A percentile compares a stretch with the other conserved stretches of the same genome.
These are phyloP conservation scores for Penicillium bialowiezense DNA, from an alignment of 495 filamentous ascomycete species.

Conservation along the genomic window DNA sequence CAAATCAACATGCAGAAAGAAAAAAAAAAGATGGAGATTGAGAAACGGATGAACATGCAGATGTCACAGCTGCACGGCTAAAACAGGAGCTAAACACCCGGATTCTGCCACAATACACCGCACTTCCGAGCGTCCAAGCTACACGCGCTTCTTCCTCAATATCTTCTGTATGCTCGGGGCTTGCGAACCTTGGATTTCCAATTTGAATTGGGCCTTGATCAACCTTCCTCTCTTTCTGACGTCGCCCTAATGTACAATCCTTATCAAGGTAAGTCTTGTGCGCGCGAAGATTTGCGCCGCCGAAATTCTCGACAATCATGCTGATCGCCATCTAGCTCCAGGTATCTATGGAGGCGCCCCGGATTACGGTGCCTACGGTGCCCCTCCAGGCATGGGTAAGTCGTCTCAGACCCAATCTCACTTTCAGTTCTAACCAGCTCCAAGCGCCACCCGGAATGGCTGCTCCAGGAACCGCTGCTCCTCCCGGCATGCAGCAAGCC, in stretches of 20 bases:
- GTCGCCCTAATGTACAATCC: conserved; percentile 66
- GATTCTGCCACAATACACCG: too few relatives aligned
- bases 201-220: conserved; percentile 5
- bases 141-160: too few relatives aligned
- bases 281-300: too few relatives aligned
- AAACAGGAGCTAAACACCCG: too few relatives aligned
- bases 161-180: too few relatives aligned
- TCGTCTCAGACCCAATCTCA: conserved; percentile 15
- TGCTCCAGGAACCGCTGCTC: conserved; percentile 73
- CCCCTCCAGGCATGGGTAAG: conserved; percentile 86
- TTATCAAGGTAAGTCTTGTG: conserved; percentile 62
- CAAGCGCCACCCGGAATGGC: conserved; percentile 42
- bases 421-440: conserved; percentile 13
- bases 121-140: too few relatives aligned
- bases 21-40: too few relatives aligned
- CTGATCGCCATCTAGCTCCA: conserved; percentile 33
- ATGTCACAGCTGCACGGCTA: too few relatives aligned
- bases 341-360: conserved; percentile 70
- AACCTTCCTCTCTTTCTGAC: not conserved
- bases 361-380: conserved; percentile 67
- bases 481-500: conserved; percentile 76
- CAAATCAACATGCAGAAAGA: too few relatives aligned
- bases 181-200: not conserved
- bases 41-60: too few relatives aligned
- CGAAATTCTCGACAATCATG: not conserved